These are phyloP conservation scores for Leptodontidium sp. DNA, from an alignment of 2,329 filamentous ascomycete genomes.

Conservation along the genomic window DNA sequence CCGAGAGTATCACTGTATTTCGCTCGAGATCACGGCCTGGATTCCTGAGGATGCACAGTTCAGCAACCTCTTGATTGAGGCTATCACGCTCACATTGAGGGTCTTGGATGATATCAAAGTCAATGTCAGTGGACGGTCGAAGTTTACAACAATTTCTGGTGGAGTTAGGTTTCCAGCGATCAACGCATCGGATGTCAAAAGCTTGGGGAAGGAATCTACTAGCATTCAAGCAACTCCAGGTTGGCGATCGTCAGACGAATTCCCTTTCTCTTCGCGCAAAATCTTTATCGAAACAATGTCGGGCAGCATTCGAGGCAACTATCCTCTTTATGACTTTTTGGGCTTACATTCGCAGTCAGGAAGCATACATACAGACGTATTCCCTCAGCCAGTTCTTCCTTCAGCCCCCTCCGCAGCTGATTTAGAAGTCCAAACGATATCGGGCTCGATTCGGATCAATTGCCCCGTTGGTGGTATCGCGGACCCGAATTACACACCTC, in stretches of 20 bases:
- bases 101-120: constrained; percentile 41
- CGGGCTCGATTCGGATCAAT: constrained; percentile 39
- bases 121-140: constrained; percentile 35
- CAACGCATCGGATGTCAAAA: background rate
- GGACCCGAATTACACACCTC: constrained; percentile 32
- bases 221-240: background rate
- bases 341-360: constrained; percentile 40
- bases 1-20: constrained; percentile 39
- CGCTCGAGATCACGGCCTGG: constrained; percentile 44
- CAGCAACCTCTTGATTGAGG: constrained; percentile 34
- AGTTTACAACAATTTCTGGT: constrained; percentile 38
- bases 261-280: constrained; percentile 38
- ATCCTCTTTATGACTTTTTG: constrained; percentile 43
- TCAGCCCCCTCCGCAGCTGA: constrained; percentile 40
- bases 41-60: constrained; percentile 43
- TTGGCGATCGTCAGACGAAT: constrained; percentile 14
- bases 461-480: constrained; percentile 31
- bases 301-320: constrained; percentile 41
- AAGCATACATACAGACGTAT: constrained; percentile 33
- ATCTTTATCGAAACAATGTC: constrained; percentile 42
- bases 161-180: constrained; percentile 38
- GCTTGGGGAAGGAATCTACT: background rate
- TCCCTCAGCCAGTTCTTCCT: constrained; percentile 36
- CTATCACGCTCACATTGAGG: constrained; percentile 37
- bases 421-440: constrained; percentile 39